These are phyloP conservation scores for Lasiosphaeris hirsuta DNA, from an alignment of 495 filamentous ascomycete genomes.

Conservation along the genomic window DNA sequence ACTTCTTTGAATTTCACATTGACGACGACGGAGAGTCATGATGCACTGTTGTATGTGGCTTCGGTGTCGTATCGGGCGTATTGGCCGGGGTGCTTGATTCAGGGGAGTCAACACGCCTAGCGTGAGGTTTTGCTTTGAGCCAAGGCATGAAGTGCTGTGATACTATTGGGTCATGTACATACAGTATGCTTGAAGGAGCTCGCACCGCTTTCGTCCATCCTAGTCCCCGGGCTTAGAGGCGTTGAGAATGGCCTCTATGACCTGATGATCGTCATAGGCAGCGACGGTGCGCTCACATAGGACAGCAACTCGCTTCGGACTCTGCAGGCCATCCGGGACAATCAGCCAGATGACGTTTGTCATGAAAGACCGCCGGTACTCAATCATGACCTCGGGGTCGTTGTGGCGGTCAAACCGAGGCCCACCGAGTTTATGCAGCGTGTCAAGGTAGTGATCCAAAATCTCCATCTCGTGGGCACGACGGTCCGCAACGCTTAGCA, in stretches of 20 bases:
- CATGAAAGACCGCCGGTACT: conserved; percentile 24
- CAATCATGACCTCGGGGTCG: conserved; percentile 23
- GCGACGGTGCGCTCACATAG: conserved; percentile 18
- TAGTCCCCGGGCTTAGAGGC: too few relatives aligned
- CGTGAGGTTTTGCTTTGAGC: too few relatives aligned
- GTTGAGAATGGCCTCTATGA: conserved; percentile 14
- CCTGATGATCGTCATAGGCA: conserved; percentile 13
- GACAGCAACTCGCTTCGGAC: conserved; percentile 5
- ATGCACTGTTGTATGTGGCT: too few relatives aligned
- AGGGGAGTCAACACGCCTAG: too few relatives aligned
- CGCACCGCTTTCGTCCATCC: too few relatives aligned
- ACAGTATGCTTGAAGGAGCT: too few relatives aligned
- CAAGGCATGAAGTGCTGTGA: too few relatives aligned
- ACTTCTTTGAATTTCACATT: too few relatives aligned
- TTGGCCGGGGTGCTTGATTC: too few relatives aligned
- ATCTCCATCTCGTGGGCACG: conserved; percentile 64
- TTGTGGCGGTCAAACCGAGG: conserved; percentile 23
- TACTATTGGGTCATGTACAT: too few relatives aligned
- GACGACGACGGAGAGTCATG: too few relatives aligned
- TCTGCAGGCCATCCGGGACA: conserved; percentile 47
- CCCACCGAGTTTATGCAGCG: conserved; percentile 20
- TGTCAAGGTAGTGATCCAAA: conserved; percentile 56
- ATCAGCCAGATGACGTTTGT: conserved; percentile 54
- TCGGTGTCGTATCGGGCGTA: too few relatives aligned
- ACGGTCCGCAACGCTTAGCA: conserved; percentile 60